Evolutionary conservation across 345 rosid species (phyloP), one percentile per base, ranked within the genome.

Genomic region (Orychophragmus violaceus): DNA sequence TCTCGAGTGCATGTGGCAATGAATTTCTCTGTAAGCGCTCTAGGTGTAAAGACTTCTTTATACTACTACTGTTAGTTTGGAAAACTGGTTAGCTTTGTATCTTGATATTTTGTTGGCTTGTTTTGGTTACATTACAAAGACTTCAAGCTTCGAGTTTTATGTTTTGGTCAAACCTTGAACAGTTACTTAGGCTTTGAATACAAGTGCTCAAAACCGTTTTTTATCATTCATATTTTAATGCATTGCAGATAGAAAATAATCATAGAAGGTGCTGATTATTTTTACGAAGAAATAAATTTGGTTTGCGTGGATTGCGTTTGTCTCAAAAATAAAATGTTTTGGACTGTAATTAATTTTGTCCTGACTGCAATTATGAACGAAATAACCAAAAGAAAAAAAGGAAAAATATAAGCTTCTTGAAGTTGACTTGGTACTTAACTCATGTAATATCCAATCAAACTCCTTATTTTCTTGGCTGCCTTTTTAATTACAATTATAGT

Each of bases 1-100:
- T 28, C 95, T 49, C 84, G 53, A 36, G 17, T 36, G 45, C 35
- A 8, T 36, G 30, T 59, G 70, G 61, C 14, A 8, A 52, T 66
- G 67, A 32, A 29, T 73, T 39, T 72, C 55, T 52, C 32, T 64
- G 65, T 72, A 72, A 56, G 44, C 76, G 25, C 62, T 54, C 8
- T 64, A 71, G 64, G 50, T 64, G 42, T 24, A 54, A 59, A 25
- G 49, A 62, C 49, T 44, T 62, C 92, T 13, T 88, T 84, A 41
- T 48, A 12, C 12, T 36, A 25, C 12, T 51, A n/a, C 13, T 3
- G 78, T 6, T 62, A 70, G 46, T 53, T 27, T 62, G 36, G 16
- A 53, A 23, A 62, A 9, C 6, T 17, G 14, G 22, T 57, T 30
- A 53, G 56, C 86, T 64, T 28, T 70, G 45, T 51, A 62, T 33